A percentile compares a stretch with the other conserved stretches of the same genome.
Conservation (phyloP, 1,284 basidiomycete genomes). For the Chalciporus piperatoides region DNA sequence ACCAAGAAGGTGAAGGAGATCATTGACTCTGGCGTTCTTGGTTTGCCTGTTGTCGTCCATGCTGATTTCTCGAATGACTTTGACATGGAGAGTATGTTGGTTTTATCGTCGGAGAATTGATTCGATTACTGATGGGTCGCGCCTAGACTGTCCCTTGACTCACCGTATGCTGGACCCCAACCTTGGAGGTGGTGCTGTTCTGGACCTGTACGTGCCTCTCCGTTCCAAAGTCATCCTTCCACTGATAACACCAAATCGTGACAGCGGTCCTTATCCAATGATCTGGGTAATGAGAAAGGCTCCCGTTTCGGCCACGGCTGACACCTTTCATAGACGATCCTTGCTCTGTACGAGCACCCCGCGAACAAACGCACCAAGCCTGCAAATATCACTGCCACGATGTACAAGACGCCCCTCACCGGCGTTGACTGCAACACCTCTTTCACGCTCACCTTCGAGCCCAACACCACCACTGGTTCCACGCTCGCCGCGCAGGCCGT, state of each 20-base stretch:
- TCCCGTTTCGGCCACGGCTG: background rate
- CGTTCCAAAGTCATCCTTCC: background rate
- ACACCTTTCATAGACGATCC: constrained; percentile 48
- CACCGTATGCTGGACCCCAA: constrained; percentile 75
- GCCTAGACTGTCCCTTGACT: constrained; percentile 51
- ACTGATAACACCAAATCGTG: background rate
- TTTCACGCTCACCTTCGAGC: constrained; percentile 64
- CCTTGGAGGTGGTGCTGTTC: constrained; percentile 75
- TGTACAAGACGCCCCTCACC: constrained; percentile 64
- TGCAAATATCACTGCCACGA: constrained; percentile 48
- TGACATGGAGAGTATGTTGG: constrained; percentile 56
- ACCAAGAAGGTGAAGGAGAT: constrained; percentile 53
- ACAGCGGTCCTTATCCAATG: constrained; percentile 72
- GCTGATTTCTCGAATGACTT: constrained; percentile 71
- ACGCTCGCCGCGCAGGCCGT: constrained; percentile 56
- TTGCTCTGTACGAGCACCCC: constrained; percentile 69
- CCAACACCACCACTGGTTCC: constrained; percentile 22
- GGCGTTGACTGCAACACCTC: constrained; percentile 72
- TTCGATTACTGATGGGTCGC: background rate
- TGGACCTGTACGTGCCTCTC: constrained; percentile 58
- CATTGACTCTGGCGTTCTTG: constrained; percentile 52
- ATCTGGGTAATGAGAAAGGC: constrained; percentile 55
- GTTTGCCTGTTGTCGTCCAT: constrained; percentile 55
- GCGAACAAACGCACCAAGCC: constrained; percentile 55
- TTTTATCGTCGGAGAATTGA: background rate